Evolutionary conservation across 306 rosid genomes (phyloP), one percentile per base, ranked within the genome.

Genomic region (Astragalus membranaceus): DNA sequence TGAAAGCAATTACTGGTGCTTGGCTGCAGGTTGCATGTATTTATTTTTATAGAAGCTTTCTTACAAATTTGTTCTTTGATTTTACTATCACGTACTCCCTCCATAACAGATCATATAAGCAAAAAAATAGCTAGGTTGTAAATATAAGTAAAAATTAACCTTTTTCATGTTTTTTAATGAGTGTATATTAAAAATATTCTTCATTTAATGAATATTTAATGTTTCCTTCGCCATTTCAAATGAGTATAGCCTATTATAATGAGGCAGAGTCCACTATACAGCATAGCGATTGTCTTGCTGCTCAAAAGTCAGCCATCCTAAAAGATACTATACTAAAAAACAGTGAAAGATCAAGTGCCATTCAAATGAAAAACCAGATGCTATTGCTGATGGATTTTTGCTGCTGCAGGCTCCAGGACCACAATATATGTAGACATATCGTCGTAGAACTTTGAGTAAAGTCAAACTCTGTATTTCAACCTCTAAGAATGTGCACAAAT

Each of bases 331-430:
- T 10, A 8, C 26, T 33, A 54, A 70, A 57, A 11, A 65, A 41
- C 37, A 33, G 66, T 50, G 46, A 64, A 59, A 60, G 65, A 30
- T 14, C 30, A 52, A 16, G 44, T 15, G 43, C n/a, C 52, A 51
- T 7, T 48, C 58, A 29, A 76, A n/a, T 55, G 44, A 67, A 81
- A 76, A 69, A 60, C 42, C 62, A 20, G 43, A 8, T 15, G 54
- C 16, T 33, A 50, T 51, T 54, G 16, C n/a, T 56, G 79, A 67
- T 7, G 54, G 43, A 12, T 6, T 57, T 64, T 63, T 6, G 41
- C 73, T n/a, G 47, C 30, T 5, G 60, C 36, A 12, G 50, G 20
- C 20, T 5, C 8, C 7, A 13, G 49, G 30, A 36, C 67, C 1
- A 7, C 17, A 43, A 32, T 53, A 52, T 63, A 30, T 70, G 53